Evolutionary conservation across 2,329 filamentous ascomycete genomes (phyloP).

Genomic region (Ilyonectria robusta): DNA sequence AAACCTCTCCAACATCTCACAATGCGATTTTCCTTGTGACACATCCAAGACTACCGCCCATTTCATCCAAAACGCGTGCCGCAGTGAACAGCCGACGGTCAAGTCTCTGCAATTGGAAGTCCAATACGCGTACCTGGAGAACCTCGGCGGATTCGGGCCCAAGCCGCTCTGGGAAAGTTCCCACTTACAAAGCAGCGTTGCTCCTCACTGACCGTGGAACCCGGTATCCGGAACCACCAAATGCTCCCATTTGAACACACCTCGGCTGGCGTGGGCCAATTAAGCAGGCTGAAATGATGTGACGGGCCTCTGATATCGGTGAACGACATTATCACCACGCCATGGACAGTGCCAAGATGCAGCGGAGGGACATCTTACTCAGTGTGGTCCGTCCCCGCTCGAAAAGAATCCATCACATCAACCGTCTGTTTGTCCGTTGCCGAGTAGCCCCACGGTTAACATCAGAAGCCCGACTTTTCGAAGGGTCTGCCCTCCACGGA

Average conservation of each 20-base stretch:
- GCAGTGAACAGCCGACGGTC: not conserved
- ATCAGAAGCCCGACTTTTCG: slow-evolving; percentile 12
- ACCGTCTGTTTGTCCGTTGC: not conserved
- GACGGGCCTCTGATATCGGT: not conserved
- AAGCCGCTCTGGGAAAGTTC: slow-evolving; percentile 2
- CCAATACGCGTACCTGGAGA: not conserved
- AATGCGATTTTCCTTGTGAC: not conserved
- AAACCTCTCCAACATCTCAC: not conserved
- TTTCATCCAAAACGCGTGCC: not conserved
- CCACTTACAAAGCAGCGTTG: slow-evolving; percentile 19
- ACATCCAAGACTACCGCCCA: not conserved
- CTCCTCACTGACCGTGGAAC: slow-evolving; percentile 19
- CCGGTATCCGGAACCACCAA: slow-evolving; percentile 4
- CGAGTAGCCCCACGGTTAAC: slow-evolving; percentile 13
- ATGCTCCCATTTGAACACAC: not conserved
- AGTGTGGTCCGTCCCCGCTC: not conserved
- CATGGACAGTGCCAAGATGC: not conserved
- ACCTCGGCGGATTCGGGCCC: slow-evolving; percentile 21
- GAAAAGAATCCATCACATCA: slow-evolving; percentile 11
- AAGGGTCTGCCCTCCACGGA: not conserved
- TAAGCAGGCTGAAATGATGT: not conserved
- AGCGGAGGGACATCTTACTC: not conserved
- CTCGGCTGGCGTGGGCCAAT: not conserved
- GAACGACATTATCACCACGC: slow-evolving; percentile 6
- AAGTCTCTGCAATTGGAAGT: not conserved